Conservation (phyloP, 2,329 filamentous ascomycete genomes). For the Alternaria metachromatica region DNA sequence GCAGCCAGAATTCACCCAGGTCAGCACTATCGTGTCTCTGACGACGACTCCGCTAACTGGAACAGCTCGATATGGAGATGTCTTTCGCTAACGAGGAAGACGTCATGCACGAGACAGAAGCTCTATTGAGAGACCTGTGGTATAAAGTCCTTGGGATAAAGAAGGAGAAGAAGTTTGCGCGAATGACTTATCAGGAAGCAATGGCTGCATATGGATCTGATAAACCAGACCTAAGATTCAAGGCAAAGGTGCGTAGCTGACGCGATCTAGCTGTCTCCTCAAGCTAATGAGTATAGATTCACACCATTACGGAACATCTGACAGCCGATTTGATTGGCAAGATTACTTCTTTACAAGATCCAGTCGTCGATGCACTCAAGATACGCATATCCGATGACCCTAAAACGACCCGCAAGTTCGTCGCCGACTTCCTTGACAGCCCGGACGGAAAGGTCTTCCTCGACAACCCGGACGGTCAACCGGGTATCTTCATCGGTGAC, state of each 20-base stretch:
- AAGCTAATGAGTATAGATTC: conserved; percentile 59
- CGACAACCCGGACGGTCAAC: conserved; percentile 76
- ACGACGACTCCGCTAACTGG: conserved; percentile 2
- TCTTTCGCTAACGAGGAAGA: conserved; percentile 76
- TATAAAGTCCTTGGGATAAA: conserved; percentile 54
- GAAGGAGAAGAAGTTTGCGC: conserved; percentile 58
- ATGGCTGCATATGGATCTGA: conserved; percentile 86
- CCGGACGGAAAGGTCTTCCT: conserved; percentile 64
- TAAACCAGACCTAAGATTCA: conserved; percentile 87
- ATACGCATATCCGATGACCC: conserved; percentile 65
- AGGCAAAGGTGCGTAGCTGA: conserved; percentile 60
- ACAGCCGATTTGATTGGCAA: conserved; percentile 72
- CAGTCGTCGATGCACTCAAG: conserved; percentile 77
- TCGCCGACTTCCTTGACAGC: conserved; percentile 74
- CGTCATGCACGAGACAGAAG: conserved; percentile 68
- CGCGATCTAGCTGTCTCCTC: neutral
- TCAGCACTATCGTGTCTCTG: conserved; percentile 42
- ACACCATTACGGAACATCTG: conserved; percentile 67
- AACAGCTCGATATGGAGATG: conserved; percentile 89
- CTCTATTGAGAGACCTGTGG: conserved; percentile 64
- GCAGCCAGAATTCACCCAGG: conserved; percentile 96
- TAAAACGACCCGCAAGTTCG: conserved; percentile 65
- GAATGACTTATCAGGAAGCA: conserved; percentile 74
- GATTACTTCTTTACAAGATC: conserved; percentile 72
- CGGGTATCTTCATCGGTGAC: conserved; percentile 80